Evolutionary conservation across 2,329 filamentous ascomycete genomes (phyloP).

Genomic region (Epichloe gansuensis): DNA sequence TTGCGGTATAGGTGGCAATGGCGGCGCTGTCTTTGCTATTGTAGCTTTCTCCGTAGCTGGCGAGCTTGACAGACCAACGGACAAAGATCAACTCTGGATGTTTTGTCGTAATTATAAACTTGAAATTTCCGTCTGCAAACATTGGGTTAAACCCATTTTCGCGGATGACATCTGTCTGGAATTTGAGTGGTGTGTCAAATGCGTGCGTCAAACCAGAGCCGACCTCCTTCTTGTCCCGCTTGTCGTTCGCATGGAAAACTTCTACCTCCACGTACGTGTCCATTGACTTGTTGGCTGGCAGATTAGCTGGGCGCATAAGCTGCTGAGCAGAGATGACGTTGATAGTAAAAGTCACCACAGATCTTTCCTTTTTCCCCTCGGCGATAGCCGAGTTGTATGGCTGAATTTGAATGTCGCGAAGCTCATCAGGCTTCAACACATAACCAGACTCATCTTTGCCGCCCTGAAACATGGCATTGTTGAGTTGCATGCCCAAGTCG

Average conservation of each 20-base stretch:
- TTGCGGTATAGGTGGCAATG: constrained; percentile 83
- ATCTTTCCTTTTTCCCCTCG: constrained; percentile 60
- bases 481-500: constrained; percentile 89
- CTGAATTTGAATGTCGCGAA: constrained; percentile 58
- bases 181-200: constrained; percentile 53
- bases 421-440: constrained; percentile 80
- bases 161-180: constrained; percentile 66
- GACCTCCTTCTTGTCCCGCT: constrained; percentile 73
- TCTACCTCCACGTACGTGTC: constrained; percentile 94
- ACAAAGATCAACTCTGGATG: constrained; percentile 90
- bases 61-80: constrained; percentile 83
- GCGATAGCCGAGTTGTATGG: constrained; percentile 37
- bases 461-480: constrained; percentile 93
- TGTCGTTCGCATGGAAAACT: constrained; percentile 88
- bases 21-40: constrained; percentile 45
- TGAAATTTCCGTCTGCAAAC: constrained; percentile 63
- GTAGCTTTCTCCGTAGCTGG: constrained; percentile 59
- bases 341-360: constrained; percentile 73
- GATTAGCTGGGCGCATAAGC: constrained; percentile 67
- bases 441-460: constrained; percentile 81
- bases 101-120: constrained; percentile 80
- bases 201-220: constrained; percentile 39
- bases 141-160: constrained; percentile 91
- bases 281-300: constrained; percentile 61
- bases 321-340: constrained; percentile 91